Base-by-base conservation (phyloP, 2,329 filamentous ascomycete species). In the Cladobotryum mycophilum region DNA sequence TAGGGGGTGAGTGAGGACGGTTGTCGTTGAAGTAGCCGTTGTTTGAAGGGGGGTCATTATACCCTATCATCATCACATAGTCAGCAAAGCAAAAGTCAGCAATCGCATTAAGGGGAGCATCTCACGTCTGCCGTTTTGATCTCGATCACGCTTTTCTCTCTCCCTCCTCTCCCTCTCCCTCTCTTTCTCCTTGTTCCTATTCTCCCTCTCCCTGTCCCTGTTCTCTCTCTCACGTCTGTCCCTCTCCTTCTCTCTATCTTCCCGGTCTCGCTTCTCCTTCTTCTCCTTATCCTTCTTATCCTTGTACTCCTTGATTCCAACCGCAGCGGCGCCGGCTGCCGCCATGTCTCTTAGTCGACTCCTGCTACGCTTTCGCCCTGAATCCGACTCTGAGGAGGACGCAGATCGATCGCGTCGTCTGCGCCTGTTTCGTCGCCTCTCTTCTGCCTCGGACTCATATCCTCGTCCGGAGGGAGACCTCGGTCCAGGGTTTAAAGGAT, bases 301-400 rank as follows among this genome's bases (percentile, higher is more conserved):
- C 53, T 76, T 72, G 54, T 76, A 80, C 59, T 82, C 79, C 61
- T 83, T 84, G 51, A 85, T 73, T 0, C 81, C 81, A 51, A 85
- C 75, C 5, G 81, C 82, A 1, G 81, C 80, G 5, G 82, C 82
- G 7, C 79, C 80, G 1, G 76, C 80, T 3, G 74, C 74, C 14
- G 80, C 79, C 57, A 82, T 68, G 47, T 82, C 70, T 41, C 79
- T 71, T 17, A 83, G 61, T 48, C 72, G 70, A 56, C 78, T 83
- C 56, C 69, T 72, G 58, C 79, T 84, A 53, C 79, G 70, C 60
- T 76, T 77, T 67, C 59, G 60, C 57, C 65, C 57, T 58, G 60
- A 56, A 48, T 66, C 58, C 53, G 66, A 65, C 38, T 65, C 67
- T 42, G 60, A 64, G 49, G 67, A 65, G 33, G 63, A 67, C 44